Evolutionary conservation across 1,284 basidiomycete genomes (phyloP).

Genomic region (Sanghuangporus weigelae): DNA sequence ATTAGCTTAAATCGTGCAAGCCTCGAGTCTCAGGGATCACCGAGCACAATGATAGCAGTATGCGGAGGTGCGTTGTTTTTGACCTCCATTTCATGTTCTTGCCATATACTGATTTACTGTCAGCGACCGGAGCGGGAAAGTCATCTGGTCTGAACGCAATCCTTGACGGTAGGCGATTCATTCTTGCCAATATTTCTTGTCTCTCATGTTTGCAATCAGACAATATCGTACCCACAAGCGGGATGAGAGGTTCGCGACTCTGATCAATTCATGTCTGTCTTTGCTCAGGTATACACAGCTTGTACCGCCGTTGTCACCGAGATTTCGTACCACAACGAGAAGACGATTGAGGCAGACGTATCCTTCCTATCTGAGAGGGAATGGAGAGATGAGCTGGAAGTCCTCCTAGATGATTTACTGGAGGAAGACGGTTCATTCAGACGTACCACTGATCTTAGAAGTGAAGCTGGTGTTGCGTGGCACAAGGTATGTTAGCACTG

Average conservation of each 20-base stretch:
- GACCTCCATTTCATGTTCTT: not conserved
- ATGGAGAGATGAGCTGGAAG: conserved; percentile 50
- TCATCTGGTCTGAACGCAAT: conserved; percentile 56
- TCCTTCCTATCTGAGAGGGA: conserved; percentile 50
- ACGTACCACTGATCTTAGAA: conserved; percentile 48
- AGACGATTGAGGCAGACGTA: conserved; percentile 52
- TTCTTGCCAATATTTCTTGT: not conserved
- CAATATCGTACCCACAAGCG: conserved; percentile 58
- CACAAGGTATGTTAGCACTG: conserved; percentile 37
- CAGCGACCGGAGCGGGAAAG: conserved; percentile 55
- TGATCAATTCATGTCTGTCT: not conserved
- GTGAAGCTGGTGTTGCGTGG: conserved; percentile 57
- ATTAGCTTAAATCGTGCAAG: conserved; percentile 25
- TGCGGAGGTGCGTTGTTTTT: conserved; percentile 41
- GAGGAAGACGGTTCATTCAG: conserved; percentile 54
- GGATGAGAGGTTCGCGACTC: conserved; percentile 46
- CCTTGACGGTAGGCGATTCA: conserved; percentile 39
- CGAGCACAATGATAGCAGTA: conserved; percentile 54
- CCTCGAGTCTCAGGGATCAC: conserved; percentile 42
- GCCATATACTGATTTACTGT: not conserved
- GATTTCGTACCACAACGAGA: conserved; percentile 48
- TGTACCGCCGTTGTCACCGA: conserved; percentile 65
- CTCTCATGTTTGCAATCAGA: conserved; percentile 30
- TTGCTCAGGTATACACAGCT: conserved; percentile 31
- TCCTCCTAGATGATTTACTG: conserved; percentile 49